Base-by-base conservation (phyloP, 2,329 filamentous ascomycete genomes). In the Trichophyton simii region DNA sequence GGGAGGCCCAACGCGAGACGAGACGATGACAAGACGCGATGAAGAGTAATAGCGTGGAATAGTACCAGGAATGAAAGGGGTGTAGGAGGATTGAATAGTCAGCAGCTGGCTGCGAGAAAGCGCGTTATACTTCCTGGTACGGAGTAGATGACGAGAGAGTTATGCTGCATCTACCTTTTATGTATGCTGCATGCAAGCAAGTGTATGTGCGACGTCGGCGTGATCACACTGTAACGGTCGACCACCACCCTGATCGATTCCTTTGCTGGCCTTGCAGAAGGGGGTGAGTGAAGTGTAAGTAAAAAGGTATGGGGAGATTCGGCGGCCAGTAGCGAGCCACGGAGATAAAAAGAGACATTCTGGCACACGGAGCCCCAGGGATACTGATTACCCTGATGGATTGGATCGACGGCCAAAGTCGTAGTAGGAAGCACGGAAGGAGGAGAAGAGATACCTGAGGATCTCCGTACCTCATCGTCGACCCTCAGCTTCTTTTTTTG, bases 181-280 rank as follows among this genome's bases (percentile, higher is more conserved):
- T 18, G 22, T 31, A n/a, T 13, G 50, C 13, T 54, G 50, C 44
- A 48, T 25, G 42, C 28, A 31, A 31, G 28, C 28, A 31, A 31
- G 28, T 20, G 28, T 20, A 46, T 52, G 50, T 54, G n/a, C 13
- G 28, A 54, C 50, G 28, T 15, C 28, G 50, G 31, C 50, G 22
- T 25, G 50, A 54, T 54, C 50, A 54, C 50, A 54, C 50, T 54
- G 50, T 54, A 54, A 34, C 50, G 28, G 50, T 34, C 22, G 50
- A n/a, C 22, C 11, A 34, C 50, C 50, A 54, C 50, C 11, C 48
- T 48, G 34, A 36, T 36, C 8, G 34, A 36, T 36, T 3, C 34
- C 34, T 38, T 38, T 13, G 34, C 34, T 38, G 34, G 34, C 34
- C 9, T 31, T 38, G 9, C 34, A 38, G 34, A 38, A 38, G 11